These are phyloP conservation scores for Mucuna pruriens DNA, from an alignment of 306 rosid species.

Conservation along the genomic window DNA sequence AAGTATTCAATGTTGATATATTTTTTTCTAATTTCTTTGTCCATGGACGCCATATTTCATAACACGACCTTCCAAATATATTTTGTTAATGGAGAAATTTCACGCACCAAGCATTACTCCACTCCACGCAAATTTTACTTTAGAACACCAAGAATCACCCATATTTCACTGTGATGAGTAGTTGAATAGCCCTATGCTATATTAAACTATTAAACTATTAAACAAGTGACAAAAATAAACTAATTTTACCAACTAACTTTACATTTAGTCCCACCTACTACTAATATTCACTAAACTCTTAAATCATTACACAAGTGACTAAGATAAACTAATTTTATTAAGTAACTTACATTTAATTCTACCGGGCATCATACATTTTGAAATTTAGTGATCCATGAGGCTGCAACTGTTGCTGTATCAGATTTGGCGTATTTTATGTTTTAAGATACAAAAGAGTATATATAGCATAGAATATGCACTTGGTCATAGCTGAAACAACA, in stretches of 20 bases:
- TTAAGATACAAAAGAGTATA: background rate
- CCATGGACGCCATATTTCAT: too few species aligned
- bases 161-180: background rate
- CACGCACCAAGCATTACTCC: background rate
- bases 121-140: background rate
- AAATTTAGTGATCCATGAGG: background rate
- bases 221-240: background rate
- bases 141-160: background rate
- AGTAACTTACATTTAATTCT: background rate
- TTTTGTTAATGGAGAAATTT: too few species aligned
- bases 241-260: background rate
- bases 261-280: background rate
- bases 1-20: too few species aligned
- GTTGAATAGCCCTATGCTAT: too few species aligned
- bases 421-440: background rate
- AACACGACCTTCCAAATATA: too few species aligned
- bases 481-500: too few species aligned
- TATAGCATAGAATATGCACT: too few species aligned
- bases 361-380: background rate
- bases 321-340: background rate
- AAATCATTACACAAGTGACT: background rate
- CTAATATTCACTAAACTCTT: background rate
- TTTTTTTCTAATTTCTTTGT: too few species aligned
- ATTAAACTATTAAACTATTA: background rate
- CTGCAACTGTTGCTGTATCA: background rate